phyloP scores from a whole-genome alignment of 202 grass and related monocot genomes.

The Setaria viridis region DNA sequence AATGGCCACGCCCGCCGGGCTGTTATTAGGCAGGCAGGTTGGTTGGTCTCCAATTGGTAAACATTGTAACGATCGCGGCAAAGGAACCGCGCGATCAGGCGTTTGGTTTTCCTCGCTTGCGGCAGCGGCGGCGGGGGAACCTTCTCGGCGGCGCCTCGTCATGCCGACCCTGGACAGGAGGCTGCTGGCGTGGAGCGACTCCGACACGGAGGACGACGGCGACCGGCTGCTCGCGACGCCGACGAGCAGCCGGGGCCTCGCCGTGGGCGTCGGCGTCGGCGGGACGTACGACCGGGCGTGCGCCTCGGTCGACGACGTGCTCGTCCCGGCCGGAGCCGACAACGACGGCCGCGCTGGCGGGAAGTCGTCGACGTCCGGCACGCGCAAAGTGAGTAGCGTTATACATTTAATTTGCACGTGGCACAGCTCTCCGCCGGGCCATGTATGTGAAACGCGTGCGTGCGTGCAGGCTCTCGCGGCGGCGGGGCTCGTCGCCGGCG shows the following conservation, averaged over 20 bases:
- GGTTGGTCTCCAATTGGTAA: not conserved
- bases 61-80: too few relatives aligned
- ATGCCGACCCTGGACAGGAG: slow-evolving; percentile 12
- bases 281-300: slow-evolving; percentile 26
- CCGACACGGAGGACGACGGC: slow-evolving; percentile 18
- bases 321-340: not conserved
- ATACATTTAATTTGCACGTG: not conserved
- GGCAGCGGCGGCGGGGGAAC: not conserved
- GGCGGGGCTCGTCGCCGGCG: slow-evolving; percentile 31
- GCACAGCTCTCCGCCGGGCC: not conserved
- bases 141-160: not conserved
- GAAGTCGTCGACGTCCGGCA: not conserved
- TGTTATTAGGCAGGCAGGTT: too few relatives aligned
- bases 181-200: slow-evolving; percentile 15
- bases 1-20: too few relatives aligned
- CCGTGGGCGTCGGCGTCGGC: too few relatives aligned
- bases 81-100: too few relatives aligned
- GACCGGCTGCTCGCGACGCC: not conserved
- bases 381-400: slow-evolving; percentile 8
- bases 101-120: too few relatives aligned
- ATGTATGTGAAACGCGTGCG: not conserved
- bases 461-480: slow-evolving; percentile 15
- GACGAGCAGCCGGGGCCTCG: not conserved
- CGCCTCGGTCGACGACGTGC: slow-evolving; percentile 29
- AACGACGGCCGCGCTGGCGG: not conserved